A percentile compares a stretch with the other conserved stretches of the same genome.
Conservation (phyloP, 139 green algal species). For the Chlamydomonas sp. region DNA sequence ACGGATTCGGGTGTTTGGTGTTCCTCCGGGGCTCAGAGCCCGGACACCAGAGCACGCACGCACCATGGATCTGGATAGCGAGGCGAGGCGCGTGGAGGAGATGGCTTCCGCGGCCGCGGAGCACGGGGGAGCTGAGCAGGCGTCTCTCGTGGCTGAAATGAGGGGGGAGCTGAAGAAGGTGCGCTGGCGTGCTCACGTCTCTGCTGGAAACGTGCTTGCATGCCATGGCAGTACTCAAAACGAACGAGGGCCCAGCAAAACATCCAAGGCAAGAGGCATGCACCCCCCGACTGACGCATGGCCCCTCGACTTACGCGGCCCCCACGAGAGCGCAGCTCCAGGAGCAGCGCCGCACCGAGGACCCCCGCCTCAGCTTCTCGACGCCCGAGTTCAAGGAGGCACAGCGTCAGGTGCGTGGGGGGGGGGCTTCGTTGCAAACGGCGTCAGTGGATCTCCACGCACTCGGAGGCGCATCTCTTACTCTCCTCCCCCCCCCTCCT, state of each 20-base stretch:
- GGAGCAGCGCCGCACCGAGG: constrained; percentile 72
- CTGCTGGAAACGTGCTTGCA: neutral
- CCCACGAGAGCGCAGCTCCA: constrained; percentile 54
- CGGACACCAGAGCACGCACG: too few species aligned
- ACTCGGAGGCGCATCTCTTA: too few species aligned
- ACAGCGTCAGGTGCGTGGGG: too few species aligned
- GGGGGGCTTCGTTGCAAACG: too few species aligned
- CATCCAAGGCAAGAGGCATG: neutral
- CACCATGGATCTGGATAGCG: too few species aligned
- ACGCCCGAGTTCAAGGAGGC: constrained; percentile 94
- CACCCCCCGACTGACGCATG: neutral
- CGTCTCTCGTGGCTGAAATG: constrained; percentile 81
- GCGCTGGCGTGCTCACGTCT: neutral
- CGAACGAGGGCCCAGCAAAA: neutral
- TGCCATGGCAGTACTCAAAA: neutral
- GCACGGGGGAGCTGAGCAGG: too few species aligned
- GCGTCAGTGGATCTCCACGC: too few species aligned
- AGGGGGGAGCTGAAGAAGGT: constrained; percentile 78
- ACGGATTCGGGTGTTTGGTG: too few species aligned
- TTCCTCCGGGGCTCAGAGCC: too few species aligned
- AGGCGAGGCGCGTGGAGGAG: too few species aligned
- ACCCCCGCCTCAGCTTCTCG: constrained; percentile 84
- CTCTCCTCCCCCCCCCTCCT: too few species aligned
- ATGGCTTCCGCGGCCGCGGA: too few species aligned
- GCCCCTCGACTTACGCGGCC: neutral